Evolutionary conservation across 306 rosid genomes (phyloP).

Genomic region (peach (Prunus persica)): Prunus_persica_NCBIv2 NC_034009.1:33124501-33125000

Average conservation of each 20-base stretch:
- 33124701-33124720: not conserved
- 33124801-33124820: slow-evolving; percentile 39
- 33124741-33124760: slow-evolving; percentile 10
- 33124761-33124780: slow-evolving; percentile 32
- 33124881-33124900: slow-evolving; percentile 70
- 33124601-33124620: slow-evolving; percentile 22
- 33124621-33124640: slow-evolving; percentile 23
- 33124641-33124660: not conserved
- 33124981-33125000: slow-evolving; percentile 59
- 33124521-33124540: slow-evolving; percentile 66
- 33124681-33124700: not conserved
- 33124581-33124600: slow-evolving; percentile 31
- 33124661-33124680: not conserved
- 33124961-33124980: slow-evolving; percentile 69
- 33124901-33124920: slow-evolving; percentile 79
- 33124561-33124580: slow-evolving; percentile 33
- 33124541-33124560: slow-evolving; percentile 42
- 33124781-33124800: slow-evolving; percentile 8
- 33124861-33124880: slow-evolving; percentile 68
- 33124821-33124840: slow-evolving; percentile 30
- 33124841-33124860: slow-evolving; percentile 51
- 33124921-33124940: slow-evolving; percentile 92
- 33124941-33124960: slow-evolving; percentile 87
- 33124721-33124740: slow-evolving; percentile 35
- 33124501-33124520: slow-evolving; percentile 92